Conservation (phyloP, 306 rosid species). For the Inga leiocalycina region DNA sequence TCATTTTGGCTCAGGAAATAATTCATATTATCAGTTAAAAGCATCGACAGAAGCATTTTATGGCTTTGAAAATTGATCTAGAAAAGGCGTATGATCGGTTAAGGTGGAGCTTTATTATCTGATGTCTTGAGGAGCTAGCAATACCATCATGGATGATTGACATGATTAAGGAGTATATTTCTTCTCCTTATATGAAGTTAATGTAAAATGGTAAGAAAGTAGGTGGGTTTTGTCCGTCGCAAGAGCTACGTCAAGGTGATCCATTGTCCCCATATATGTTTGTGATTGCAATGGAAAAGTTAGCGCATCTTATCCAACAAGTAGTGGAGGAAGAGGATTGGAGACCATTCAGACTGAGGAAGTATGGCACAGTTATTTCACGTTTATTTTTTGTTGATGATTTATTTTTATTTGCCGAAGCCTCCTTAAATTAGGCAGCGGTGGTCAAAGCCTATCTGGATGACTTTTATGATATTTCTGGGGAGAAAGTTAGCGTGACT, state of each 20-base stretch:
- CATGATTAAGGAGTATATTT: no score
- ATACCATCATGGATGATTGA: background rate
- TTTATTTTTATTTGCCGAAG: background rate
- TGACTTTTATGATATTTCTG: background rate
- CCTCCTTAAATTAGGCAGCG: background rate
- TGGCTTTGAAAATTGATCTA: no score
- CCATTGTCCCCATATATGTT: background rate
- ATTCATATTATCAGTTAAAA: background rate
- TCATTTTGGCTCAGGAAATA: background rate
- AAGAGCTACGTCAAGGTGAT: background rate
- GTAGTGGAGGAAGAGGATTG: background rate
- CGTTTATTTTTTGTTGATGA: background rate
- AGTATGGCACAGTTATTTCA: background rate
- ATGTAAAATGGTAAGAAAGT: background rate
- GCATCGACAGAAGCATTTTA: rapidly evolving
- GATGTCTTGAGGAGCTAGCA: background rate
- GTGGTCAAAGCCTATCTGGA: background rate
- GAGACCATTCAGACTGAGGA: background rate
- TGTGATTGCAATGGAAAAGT: background rate
- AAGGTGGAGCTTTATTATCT: background rate
- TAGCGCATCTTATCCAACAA: background rate
- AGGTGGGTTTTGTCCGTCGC: background rate
- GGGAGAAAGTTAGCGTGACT: background rate
- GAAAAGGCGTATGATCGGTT: background rate
- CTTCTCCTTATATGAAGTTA: background rate